Conservation (phyloP, 179 eudicot genomes). For the Beta corolliflora region DNA sequence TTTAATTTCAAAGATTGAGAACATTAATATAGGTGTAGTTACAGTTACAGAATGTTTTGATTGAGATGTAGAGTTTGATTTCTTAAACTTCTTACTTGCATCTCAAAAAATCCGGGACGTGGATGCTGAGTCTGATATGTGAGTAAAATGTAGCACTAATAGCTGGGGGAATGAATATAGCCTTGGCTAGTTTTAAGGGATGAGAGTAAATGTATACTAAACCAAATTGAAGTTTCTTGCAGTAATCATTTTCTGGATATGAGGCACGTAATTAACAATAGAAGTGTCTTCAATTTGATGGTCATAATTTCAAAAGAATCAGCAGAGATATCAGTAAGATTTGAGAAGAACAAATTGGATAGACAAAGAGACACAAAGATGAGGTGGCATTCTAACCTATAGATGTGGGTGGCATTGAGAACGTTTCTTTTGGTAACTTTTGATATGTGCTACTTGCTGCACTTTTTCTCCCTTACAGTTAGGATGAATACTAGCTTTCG, state of each 20-base stretch:
- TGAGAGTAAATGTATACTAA: background rate
- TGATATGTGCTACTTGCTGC: background rate
- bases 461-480: background rate
- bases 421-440: background rate
- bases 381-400: background rate
- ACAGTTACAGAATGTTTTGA: background rate
- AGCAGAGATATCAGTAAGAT: background rate
- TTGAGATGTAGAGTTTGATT: background rate
- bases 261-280: background rate
- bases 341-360: background rate
- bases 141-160: background rate
- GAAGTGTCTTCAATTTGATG: background rate
- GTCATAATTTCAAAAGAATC: background rate
- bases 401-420: background rate
- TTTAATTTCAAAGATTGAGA: background rate
- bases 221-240: background rate
- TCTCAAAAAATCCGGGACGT: background rate
- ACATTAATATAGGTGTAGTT: background rate
- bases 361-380: background rate
- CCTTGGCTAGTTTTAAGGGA: background rate
- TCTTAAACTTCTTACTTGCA: too few relatives aligned
- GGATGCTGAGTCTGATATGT: background rate
- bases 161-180: background rate
- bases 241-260: background rate
- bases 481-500: background rate